These are phyloP conservation scores for Solanum hybrid DNA, from an alignment of 305 asterid genomes.

Conservation along the genomic window DNA sequence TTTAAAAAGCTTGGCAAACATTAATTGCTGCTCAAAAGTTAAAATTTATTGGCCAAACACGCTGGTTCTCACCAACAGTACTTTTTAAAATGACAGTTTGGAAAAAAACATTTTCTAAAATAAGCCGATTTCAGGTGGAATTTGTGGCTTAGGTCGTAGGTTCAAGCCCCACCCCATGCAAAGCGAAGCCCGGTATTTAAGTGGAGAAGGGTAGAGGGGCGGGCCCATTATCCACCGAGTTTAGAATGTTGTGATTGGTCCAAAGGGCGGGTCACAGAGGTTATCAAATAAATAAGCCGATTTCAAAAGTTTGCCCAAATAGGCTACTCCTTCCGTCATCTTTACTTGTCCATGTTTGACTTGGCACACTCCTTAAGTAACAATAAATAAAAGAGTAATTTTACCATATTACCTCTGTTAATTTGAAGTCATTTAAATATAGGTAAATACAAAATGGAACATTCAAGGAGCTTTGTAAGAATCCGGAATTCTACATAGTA, in stretches of 20 bases:
- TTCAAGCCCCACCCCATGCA: background rate
- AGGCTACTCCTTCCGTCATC: background rate
- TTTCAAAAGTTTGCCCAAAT: background rate
- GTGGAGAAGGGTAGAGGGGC: background rate
- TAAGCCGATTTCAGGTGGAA: background rate
- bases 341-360: background rate
- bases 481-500: background rate
- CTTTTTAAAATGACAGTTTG: background rate
- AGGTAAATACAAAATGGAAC: background rate
- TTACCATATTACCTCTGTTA: background rate
- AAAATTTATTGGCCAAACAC: background rate
- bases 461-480: background rate
- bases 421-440: background rate
- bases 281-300: background rate
- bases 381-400: background rate
- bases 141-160: background rate
- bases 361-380: background rate
- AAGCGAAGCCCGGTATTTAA: background rate
- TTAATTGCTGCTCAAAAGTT: background rate
- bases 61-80: background rate
- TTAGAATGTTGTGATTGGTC: background rate
- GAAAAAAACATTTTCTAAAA: background rate
- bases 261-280: background rate
- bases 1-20: background rate
- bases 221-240: background rate